Percentiles rank a stretch among this genome's conserved stretches.
Conservation (phyloP, 1,284 basidiomycete genomes). For the Flammula alnicola region DNA sequence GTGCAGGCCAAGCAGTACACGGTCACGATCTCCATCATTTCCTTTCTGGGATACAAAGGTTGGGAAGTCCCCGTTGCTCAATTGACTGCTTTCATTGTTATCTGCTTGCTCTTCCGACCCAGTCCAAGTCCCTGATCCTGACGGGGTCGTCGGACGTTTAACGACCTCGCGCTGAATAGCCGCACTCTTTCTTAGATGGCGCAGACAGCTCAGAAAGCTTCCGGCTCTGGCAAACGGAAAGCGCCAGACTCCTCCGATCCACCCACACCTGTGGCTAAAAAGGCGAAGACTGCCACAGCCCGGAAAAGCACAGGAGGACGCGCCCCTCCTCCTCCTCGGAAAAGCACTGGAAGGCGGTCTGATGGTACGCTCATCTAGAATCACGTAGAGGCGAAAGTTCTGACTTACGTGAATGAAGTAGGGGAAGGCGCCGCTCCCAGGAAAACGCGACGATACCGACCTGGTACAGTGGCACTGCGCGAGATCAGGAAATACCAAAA, state of each 20-base stretch:
- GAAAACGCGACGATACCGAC: slow-evolving; percentile 76
- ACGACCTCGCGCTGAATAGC: too few species aligned
- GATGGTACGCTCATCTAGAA: slow-evolving; percentile 8
- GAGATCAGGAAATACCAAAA: slow-evolving; percentile 96
- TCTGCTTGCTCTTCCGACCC: slow-evolving; percentile 3
- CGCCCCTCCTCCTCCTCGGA: slow-evolving; percentile 20
- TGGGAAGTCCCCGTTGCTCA: slow-evolving; percentile 12
- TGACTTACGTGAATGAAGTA: slow-evolving; percentile 1
- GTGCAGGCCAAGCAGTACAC: slow-evolving; percentile 14
- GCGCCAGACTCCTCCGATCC: slow-evolving; percentile 45
- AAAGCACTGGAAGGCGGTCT: slow-evolving; percentile 7
- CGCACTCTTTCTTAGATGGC: too few species aligned
- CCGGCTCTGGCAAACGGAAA: slow-evolving; percentile 46
- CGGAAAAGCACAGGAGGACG: slow-evolving; percentile 77
- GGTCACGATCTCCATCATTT: slow-evolving; percentile 23
- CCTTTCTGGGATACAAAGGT: slow-evolving; percentile 30
- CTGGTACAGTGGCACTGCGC: slow-evolving; percentile 86
- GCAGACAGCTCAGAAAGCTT: slow-evolving; percentile 49
- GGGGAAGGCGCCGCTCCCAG: slow-evolving; percentile 29
- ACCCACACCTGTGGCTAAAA: slow-evolving; percentile 52
- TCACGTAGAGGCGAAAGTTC: not conserved
- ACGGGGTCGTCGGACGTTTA: too few species aligned
- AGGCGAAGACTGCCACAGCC: slow-evolving; percentile 60
- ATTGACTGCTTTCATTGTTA: slow-evolving; percentile 8
- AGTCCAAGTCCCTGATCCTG: not conserved